Evolutionary conservation across 257 asterid genomes (phyloP), one percentile per base, ranked within the genome.

Genomic region (Solanum stenotomum): DNA sequence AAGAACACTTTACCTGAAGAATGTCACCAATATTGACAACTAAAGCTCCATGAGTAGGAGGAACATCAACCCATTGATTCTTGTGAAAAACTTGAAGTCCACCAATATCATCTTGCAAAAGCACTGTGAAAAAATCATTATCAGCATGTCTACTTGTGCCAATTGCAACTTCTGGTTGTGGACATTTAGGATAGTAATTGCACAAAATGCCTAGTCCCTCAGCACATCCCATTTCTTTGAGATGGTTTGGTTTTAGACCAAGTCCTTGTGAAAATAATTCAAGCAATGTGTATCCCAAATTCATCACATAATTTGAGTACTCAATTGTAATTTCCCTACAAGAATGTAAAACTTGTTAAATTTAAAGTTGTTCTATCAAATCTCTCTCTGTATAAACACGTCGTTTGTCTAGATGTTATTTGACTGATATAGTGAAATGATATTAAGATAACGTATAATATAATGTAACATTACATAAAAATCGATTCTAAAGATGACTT

Each of bases 101-200:
- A 52, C 96, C 95, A 25, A 95, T 78, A 44, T 89, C 83, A 89
- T 95, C 97, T 86, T 95, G 97, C 44, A 95, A 87, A 46, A 94
- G 90, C 37, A 94, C 90, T 9, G 98, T 92, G 86, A 94, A 92
- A 91, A 94, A 95, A 68, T 42, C 87, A 56, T 87, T 92, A 42
- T 95, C 97, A 0, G 94, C 85, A 85, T 95, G 98, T 46, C 88
- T 90, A 88, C 86, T 93, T 14, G 95, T 87, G 72, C 98, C 97
- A n/a, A 95, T 40, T 1, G 97, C 94, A 78, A 94, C 49, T 10
- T 94, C 91, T n/a, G 97, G 98, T 33, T 95, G 92, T 22, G 98
- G 96, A 42, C 98, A 95, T 12, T 92, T 88, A 6, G 97, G 96
- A 85, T 94, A 94, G 92, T 93, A 93, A 84, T 95, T 96, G 65